Evolutionary conservation across 2,329 filamentous ascomycete genomes (phyloP), one percentile per base, ranked within the genome.

Genomic region (Tolypocladium nubicola): DNA sequence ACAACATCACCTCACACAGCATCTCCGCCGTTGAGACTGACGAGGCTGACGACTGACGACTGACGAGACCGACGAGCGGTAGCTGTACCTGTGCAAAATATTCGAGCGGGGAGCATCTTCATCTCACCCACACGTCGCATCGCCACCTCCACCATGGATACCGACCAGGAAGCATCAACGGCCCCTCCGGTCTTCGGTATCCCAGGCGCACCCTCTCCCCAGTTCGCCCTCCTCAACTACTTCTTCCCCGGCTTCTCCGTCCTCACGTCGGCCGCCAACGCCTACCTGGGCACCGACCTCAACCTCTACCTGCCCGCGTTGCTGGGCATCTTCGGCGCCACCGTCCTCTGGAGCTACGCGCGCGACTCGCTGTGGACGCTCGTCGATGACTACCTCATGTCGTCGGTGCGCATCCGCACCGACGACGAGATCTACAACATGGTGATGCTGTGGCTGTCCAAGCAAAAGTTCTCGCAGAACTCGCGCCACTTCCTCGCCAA

Each of bases 361-460:
- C 76, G 71, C 56, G 68, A 73, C 2, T 79, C 76, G 62, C 58
- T 81, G 14, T 79, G 75, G 72, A 66, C 69, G 1, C 68, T 79
- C 43, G 61, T 85, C 37, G 75, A 80, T 47, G 64, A 72, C 7
- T 73, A 87, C 63, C 79, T 86, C 63, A 84, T 87, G 76, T 86
- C 82, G 3, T 82, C 79, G 1, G 85, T 86, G 21, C 82, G 86
- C 62, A 81, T 90, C 43, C 79, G 84, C 50, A 78, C 82, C 35
- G 85, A 89, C 58, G 87, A 90, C 63, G 86, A 89, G 67, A 82
- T 87, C 57, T 89, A 88, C 73, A 85, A 85, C 65, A 87, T 88
- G 64, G 65, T 89, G 45, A 88, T 89, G 84, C 77, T 76, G 33
- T 89, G 86, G 86, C 78, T 89, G 2, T 78, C 85, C 2, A 71